Conservation (phyloP, 2,329 filamentous ascomycete species). For the Fusarium sororula region DNA sequence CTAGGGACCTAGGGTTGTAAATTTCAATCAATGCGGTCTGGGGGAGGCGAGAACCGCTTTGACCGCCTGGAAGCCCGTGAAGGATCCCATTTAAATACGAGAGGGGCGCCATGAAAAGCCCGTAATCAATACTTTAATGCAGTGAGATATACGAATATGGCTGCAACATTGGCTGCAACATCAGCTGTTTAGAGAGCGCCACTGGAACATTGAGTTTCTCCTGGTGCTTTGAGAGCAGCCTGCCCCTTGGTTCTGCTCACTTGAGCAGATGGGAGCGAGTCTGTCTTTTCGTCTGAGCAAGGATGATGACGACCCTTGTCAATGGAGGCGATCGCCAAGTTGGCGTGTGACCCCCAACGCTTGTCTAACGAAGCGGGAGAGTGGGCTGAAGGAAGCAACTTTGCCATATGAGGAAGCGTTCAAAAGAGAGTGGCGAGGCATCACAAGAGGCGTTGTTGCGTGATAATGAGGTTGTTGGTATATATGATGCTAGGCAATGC, state of each 20-base stretch:
- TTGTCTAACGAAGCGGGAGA: slow-evolving; percentile 34
- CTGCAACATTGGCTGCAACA: slow-evolving; percentile 4
- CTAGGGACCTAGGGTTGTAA: slow-evolving; percentile 37
- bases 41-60: slow-evolving; percentile 36
- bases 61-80: slow-evolving; percentile 41
- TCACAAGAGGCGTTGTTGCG: slow-evolving; percentile 6
- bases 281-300: background rate
- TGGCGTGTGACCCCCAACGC: slow-evolving; percentile 36
- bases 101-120: slow-evolving; percentile 27
- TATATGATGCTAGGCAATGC: background rate
- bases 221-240: slow-evolving; percentile 1
- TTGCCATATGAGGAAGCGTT: slow-evolving; percentile 36
- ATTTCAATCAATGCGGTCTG: slow-evolving; percentile 37
- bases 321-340: slow-evolving; percentile 23
- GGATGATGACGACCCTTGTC: slow-evolving; percentile 34
- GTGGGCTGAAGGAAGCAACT: slow-evolving; percentile 23
- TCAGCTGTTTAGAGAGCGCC: slow-evolving; percentile 9
- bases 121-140: slow-evolving; percentile 36
- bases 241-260: background rate
- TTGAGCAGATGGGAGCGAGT: background rate
- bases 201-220: slow-evolving; percentile 13
- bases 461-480: slow-evolving; percentile 15
- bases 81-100: slow-evolving; percentile 34
- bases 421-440: slow-evolving; percentile 26
- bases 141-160: slow-evolving; percentile 17